Percentiles rank a stretch among this genome's conserved stretches.
These are phyloP conservation scores for Thuidium tamariscinum DNA, from an alignment of 225 moss, liverwort and hornwort genomes.

Conservation along the genomic window DNA sequence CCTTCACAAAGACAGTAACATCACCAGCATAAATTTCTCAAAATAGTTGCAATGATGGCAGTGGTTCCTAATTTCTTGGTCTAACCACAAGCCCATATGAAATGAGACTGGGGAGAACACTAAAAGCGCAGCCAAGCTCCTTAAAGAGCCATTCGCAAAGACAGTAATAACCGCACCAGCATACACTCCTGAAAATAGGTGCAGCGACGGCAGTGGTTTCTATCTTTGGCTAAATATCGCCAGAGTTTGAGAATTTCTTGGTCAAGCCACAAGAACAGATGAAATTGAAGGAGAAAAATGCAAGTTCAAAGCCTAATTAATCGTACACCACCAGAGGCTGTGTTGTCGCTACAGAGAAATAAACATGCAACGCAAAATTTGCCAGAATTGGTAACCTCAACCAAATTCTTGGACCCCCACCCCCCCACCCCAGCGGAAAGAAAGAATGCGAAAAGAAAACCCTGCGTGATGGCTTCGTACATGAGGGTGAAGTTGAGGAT, in stretches of 20 bases:
- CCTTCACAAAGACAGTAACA: not conserved
- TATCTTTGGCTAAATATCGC: not conserved
- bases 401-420: not conserved
- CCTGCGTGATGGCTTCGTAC: not conserved
- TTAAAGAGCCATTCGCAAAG: not conserved
- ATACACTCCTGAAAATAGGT: not conserved
- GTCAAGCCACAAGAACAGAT: not conserved
- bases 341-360: not conserved
- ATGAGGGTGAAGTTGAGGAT: conserved; percentile 37
- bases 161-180: not conserved
- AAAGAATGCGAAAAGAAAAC: not conserved
- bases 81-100: not conserved
- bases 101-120: not conserved
- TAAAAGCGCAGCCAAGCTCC: not conserved
- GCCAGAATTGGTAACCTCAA: not conserved
- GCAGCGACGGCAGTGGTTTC: not conserved
- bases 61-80: not conserved
- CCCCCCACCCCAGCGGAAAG: not conserved
- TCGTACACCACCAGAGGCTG: not conserved
- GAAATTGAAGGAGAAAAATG: not conserved
- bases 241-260: not conserved
- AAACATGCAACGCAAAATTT: not conserved
- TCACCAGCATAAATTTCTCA: not conserved
- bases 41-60: not conserved
- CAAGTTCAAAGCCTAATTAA: not conserved